phyloP scores from a whole-genome alignment of 768 basidiomycete genomes.

The Pleurotus eryngii region DNA sequence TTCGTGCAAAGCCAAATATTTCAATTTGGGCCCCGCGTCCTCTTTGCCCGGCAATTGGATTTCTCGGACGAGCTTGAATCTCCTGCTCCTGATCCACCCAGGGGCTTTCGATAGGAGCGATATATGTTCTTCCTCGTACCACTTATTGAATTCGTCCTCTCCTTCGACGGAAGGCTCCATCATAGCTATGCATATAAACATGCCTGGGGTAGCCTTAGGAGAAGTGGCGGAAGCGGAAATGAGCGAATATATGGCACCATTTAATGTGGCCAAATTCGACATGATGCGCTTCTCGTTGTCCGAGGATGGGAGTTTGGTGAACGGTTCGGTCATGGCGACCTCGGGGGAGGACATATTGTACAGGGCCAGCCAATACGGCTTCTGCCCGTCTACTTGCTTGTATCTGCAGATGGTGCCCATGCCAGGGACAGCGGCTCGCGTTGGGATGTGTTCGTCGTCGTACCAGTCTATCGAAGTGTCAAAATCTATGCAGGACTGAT shows the following conservation, averaged over 20 bases:
- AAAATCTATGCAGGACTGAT: not conserved
- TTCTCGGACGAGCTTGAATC: slow-evolving; percentile 24
- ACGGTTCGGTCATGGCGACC: slow-evolving; percentile 19
- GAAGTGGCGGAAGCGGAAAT: slow-evolving; percentile 10
- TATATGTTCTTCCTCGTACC: slow-evolving; percentile 35
- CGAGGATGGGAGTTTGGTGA: slow-evolving; percentile 19
- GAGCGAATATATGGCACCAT: slow-evolving; percentile 23
- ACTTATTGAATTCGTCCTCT: slow-evolving; percentile 30
- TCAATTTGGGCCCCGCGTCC: slow-evolving; percentile 16
- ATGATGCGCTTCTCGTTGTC: slow-evolving; percentile 23
- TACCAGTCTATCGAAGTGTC: slow-evolving; percentile 25
- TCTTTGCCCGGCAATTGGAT: slow-evolving; percentile 14
- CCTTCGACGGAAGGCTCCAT: slow-evolving; percentile 16
- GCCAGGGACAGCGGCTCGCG: slow-evolving; percentile 24
- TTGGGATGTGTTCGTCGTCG: slow-evolving; percentile 29
- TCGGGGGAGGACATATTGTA: slow-evolving; percentile 25
- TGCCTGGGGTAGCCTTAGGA: slow-evolving; percentile 16
- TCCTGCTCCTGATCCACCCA: slow-evolving; percentile 27
- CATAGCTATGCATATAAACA: slow-evolving; percentile 21
- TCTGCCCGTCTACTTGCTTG: slow-evolving; percentile 19
- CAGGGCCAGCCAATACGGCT: slow-evolving; percentile 27
- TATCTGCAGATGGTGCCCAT: slow-evolving; percentile 26
- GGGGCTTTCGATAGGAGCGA: slow-evolving; percentile 23
- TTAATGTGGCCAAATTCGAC: slow-evolving; percentile 17
- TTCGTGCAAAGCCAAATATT: slow-evolving; percentile 33